Conservation (phyloP, 768 basidiomycete species). For the Calocybe gangraenosa region DNA sequence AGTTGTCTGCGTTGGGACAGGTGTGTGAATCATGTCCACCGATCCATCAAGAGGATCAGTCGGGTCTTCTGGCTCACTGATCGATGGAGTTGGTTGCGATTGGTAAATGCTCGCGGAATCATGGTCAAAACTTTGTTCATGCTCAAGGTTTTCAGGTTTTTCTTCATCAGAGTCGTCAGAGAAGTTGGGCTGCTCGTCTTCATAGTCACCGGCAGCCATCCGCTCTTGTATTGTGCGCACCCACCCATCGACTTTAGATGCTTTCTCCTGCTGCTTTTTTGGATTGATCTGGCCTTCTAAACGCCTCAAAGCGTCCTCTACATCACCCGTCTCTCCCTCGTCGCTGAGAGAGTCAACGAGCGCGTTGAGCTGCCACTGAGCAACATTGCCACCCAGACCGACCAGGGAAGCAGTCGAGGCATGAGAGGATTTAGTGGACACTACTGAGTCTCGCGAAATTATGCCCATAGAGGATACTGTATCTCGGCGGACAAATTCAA, state of each 20-base stretch:
- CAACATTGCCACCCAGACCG: constrained; percentile 46
- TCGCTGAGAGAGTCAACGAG: constrained; percentile 71
- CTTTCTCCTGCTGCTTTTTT: constrained; percentile 63
- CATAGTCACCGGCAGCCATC: constrained; percentile 59
- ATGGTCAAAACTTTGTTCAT: constrained; percentile 2
- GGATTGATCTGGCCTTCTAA: constrained; percentile 87
- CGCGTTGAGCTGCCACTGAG: constrained; percentile 83
- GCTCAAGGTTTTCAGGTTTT: constrained; percentile 5
- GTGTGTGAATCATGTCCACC: constrained; percentile 23
- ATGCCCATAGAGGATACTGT: constrained; percentile 81
- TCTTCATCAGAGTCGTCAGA: constrained; percentile 39
- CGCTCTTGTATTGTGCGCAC: constrained; percentile 68
- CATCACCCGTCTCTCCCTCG: constrained; percentile 73
- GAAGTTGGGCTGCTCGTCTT: constrained; percentile 56
- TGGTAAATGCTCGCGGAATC: constrained; percentile 9
- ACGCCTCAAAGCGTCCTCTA: constrained; percentile 74
- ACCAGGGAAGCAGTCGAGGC: constrained; percentile 35
- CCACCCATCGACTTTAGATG: constrained; percentile 80
- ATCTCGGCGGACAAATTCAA: constrained; percentile 73
- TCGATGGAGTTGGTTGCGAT: constrained; percentile 5
- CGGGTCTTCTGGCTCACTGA: constrained; percentile 6
- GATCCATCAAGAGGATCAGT: constrained; percentile 3
- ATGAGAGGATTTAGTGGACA: constrained; percentile 41
- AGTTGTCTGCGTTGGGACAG: constrained; percentile 27
- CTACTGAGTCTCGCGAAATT: constrained; percentile 55